Percentiles rank a stretch among this genome's conserved stretches.
These are phyloP conservation scores for Thraustochytrium striatum DNA, from an alignment of 352 stramenopile species.

Conservation along the genomic window DNA sequence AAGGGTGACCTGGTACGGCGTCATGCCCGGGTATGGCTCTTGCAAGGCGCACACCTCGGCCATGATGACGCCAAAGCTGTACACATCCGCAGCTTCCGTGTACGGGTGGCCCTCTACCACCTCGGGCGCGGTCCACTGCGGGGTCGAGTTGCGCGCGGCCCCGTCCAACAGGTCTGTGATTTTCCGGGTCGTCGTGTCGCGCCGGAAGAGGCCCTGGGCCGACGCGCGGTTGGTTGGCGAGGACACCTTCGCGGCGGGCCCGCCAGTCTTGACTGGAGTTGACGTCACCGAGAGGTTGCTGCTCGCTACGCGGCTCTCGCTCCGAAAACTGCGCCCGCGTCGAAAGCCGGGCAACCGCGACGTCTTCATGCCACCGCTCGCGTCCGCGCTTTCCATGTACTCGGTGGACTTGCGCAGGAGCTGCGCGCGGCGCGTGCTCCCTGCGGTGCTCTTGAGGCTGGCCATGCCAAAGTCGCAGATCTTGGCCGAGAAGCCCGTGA, in stretches of 20 bases:
- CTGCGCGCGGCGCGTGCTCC: conserved; percentile 50
- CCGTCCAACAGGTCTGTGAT: conserved; percentile 9
- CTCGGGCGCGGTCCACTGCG: conserved; percentile 80
- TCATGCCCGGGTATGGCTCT: conserved; percentile 54
- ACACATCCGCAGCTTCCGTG: conserved; percentile 73
- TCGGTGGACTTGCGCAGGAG: conserved; percentile 51
- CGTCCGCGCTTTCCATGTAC: too few species aligned
- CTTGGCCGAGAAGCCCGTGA: conserved; percentile 77
- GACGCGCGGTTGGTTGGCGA: conserved; percentile 7
- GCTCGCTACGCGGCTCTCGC: too few species aligned
- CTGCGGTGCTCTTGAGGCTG: conserved; percentile 71
- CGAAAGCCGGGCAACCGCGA: too few species aligned
- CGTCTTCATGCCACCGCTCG: too few species aligned
- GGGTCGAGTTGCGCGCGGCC: conserved; percentile 64
- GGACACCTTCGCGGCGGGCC: conserved; percentile 57
- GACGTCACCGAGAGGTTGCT: too few species aligned
- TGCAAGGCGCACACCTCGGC: conserved; percentile 54
- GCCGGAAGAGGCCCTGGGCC: not conserved
- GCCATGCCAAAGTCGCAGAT: conserved; percentile 80
- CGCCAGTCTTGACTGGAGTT: too few species aligned
- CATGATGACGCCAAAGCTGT: conserved; percentile 56
- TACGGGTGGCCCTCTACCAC: conserved; percentile 77
- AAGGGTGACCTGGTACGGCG: conserved; percentile 52
- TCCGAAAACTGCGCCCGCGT: too few species aligned
- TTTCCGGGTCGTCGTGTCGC: not conserved